A percentile compares a stretch with the other conserved stretches of the same genome.
Conservation (phyloP, 176 grass and related monocot genomes). For the Raddia distichophylla region DNA sequence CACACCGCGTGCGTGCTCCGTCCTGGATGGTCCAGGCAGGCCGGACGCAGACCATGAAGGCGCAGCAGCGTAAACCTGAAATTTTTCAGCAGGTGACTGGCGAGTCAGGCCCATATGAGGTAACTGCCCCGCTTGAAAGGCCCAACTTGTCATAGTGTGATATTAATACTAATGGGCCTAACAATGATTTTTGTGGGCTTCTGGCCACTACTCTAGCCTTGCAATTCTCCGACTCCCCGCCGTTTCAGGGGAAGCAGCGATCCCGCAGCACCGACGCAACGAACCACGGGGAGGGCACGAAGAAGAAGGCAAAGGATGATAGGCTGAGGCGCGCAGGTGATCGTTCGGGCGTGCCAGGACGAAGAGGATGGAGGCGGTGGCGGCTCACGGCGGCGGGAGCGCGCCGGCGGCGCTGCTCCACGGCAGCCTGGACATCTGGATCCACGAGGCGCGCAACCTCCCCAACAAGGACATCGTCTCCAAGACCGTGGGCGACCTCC, state of each 20-base stretch:
- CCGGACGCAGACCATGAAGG: no score
- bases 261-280: neutral
- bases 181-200: no score
- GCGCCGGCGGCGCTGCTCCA: constrained; percentile 66
- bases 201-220: neutral
- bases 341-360: constrained; percentile 27
- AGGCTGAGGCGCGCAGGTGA: neutral
- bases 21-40: no score
- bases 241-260: constrained; percentile 34
- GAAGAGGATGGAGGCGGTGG: neutral
- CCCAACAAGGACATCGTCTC: constrained; percentile 90
- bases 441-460: constrained; percentile 71
- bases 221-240: neutral
- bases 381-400: neutral
- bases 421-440: constrained; percentile 82
- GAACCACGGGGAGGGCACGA: constrained; percentile 11
- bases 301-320: neutral
- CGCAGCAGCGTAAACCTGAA: no score
- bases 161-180: neutral
- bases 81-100: no score
- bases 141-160: neutral
- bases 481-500: constrained; percentile 65
- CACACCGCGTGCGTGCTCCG: no score
- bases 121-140: neutral
- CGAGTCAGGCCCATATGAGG: no score